A percentile compares a stretch with the other conserved stretches of the same genome.
phyloP scores from a whole-genome alignment of 345 rosid species.

The Aquilaria yunnanensis region DNA sequence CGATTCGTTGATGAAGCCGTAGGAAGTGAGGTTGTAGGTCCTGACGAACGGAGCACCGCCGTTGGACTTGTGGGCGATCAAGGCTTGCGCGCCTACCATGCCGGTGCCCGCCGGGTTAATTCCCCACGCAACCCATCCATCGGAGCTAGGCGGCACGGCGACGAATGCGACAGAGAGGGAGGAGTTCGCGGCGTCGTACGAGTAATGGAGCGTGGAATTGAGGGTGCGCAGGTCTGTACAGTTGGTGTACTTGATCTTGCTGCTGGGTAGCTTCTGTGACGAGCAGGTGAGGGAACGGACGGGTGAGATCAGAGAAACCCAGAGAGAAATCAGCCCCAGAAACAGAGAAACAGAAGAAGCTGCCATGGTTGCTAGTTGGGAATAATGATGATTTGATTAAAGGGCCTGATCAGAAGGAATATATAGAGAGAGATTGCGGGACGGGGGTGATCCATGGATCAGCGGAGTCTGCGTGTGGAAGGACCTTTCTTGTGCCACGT shows the following conservation, averaged over 20 bases:
- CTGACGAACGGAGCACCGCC: constrained; percentile 25
- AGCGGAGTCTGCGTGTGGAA: no score
- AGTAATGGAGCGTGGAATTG: constrained; percentile 55
- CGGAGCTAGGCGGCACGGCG: constrained; percentile 36
- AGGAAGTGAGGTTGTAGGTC: constrained; percentile 48
- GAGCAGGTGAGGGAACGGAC: constrained; percentile 42
- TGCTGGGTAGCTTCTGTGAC: constrained; percentile 32
- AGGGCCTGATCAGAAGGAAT: background rate
- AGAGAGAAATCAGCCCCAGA: constrained; percentile 16
- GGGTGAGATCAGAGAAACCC: constrained; percentile 30
- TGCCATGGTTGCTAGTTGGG: background rate
- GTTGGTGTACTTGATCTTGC: constrained; percentile 23
- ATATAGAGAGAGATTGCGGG: no score
- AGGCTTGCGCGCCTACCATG: constrained; percentile 65
- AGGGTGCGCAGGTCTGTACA: constrained; percentile 55
- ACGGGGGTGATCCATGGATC: no score
- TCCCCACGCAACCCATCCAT: constrained; percentile 85
- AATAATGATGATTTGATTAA: background rate
- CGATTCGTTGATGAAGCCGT: constrained; percentile 12
- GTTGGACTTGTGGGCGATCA: constrained; percentile 45
- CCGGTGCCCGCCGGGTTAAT: constrained; percentile 47
- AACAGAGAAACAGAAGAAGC: constrained; percentile 11
- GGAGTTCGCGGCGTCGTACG: constrained; percentile 59
- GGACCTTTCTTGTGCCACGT: no score
- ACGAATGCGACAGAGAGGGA: constrained; percentile 77